These are phyloP conservation scores for Colletotrichum spinosum DNA, from an alignment of 2,329 filamentous ascomycete species.

Conservation along the genomic window DNA sequence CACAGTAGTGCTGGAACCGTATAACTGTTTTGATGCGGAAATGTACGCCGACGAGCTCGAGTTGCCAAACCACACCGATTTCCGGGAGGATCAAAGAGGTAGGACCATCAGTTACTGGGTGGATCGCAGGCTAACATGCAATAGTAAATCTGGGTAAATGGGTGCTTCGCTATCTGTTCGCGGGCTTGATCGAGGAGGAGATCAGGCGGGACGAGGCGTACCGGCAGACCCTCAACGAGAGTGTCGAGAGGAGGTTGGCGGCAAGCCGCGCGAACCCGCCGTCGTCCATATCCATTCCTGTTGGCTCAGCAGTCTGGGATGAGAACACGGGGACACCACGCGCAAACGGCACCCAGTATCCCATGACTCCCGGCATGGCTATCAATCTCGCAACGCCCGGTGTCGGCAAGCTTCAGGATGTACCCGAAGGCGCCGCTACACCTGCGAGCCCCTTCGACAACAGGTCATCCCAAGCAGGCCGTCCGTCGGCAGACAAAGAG, in stretches of 20 bases:
- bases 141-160: slow-evolving; percentile 95
- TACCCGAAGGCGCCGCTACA: slow-evolving; percentile 59
- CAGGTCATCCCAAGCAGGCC: slow-evolving; percentile 65
- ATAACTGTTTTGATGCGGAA: slow-evolving; percentile 97
- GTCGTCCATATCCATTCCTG: slow-evolving; percentile 65
- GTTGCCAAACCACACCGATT: slow-evolving; percentile 79
- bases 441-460: slow-evolving; percentile 64
- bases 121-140: background rate
- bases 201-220: slow-evolving; percentile 82
- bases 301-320: slow-evolving; percentile 50
- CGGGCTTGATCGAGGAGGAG: slow-evolving; percentile 89
- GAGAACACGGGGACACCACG: slow-evolving; percentile 61
- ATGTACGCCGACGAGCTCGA: slow-evolving; percentile 93
- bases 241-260: slow-evolving; percentile 67
- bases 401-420: slow-evolving; percentile 55
- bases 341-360: slow-evolving; percentile 71
- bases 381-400: slow-evolving; percentile 83
- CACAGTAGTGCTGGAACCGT: slow-evolving; percentile 90
- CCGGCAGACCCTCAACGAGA: slow-evolving; percentile 75
- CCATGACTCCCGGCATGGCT: slow-evolving; percentile 78
- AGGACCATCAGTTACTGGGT: slow-evolving; percentile 46
- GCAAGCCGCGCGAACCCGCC: slow-evolving; percentile 69
- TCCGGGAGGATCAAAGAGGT: slow-evolving; percentile 95
- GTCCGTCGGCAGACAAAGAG: slow-evolving; percentile 71
- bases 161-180: slow-evolving; percentile 93